phyloP scores from a whole-genome alignment of 352 stramenopile species.

The Peronosclerospora sorghi region DNA sequence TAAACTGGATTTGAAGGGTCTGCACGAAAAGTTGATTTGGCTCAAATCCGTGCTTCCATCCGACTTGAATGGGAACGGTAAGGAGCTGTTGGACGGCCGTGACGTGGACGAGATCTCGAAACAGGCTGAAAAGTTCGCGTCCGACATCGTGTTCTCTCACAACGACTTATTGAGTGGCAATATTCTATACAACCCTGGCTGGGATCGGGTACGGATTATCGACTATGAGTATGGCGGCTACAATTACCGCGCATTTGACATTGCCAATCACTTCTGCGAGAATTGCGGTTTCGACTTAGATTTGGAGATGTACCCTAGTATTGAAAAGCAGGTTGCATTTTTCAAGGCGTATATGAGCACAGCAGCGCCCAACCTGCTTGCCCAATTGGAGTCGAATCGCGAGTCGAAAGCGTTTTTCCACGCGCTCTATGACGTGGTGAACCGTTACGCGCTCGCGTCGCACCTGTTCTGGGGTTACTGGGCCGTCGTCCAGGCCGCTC shows the following conservation, averaged over 20 bases:
- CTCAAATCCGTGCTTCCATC: constrained; percentile 80
- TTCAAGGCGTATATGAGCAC: constrained; percentile 77
- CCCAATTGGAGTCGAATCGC: constrained; percentile 50
- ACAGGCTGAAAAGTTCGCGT: constrained; percentile 61
- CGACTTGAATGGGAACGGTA: constrained; percentile 49
- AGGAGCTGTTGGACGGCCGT: constrained; percentile 34
- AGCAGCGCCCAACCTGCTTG: constrained; percentile 50
- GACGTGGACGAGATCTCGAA: constrained; percentile 65
- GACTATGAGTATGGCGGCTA: constrained; percentile 93
- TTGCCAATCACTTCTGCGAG: constrained; percentile 93
- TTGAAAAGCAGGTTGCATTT: constrained; percentile 78
- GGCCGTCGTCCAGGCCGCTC: constrained; percentile 86
- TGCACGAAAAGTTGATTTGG: constrained; percentile 64
- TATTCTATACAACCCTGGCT: constrained; percentile 65
- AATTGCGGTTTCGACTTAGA: constrained; percentile 91
- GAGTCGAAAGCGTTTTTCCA: constrained; percentile 77
- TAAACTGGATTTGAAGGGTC: constrained; percentile 43
- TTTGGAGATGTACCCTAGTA: constrained; percentile 69
- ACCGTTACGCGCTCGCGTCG: constrained; percentile 81
- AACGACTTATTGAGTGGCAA: constrained; percentile 89
- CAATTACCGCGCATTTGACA: constrained; percentile 90
- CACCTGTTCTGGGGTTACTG: constrained; percentile 92
- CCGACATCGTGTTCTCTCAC: constrained; percentile 87
- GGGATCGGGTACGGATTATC: constrained; percentile 87
- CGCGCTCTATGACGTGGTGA: constrained; percentile 74